Base-by-base conservation (phyloP, 2,329 filamentous ascomycete species). In the Epicoccum nigrum region DNA sequence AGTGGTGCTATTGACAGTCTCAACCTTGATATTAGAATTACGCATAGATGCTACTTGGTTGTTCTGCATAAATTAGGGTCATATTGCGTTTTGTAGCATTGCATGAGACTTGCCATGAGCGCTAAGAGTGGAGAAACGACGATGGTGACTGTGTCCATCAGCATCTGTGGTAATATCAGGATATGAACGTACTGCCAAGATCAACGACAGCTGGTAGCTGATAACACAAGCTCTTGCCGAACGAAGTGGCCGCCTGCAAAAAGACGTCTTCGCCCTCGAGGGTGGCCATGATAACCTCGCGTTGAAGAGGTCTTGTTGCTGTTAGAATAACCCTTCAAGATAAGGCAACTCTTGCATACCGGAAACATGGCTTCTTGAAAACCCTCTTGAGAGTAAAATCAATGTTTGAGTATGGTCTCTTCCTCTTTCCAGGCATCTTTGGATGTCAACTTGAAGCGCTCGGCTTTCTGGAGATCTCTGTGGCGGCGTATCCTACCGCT, bases 141-240 rank as follows among this genome's bases (percentile, higher is more conserved):
- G 52, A 97, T 87, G 0, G 92, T 96, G 59, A 96, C 88, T 91
- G 54, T 45, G 51, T 13, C 47, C 16, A 54, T 62, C 41, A 70
- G 66, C 43, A 31, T 23, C 9, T 23, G 34, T 20, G 2, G 6
- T 20, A 1, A 16, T 25, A 12, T 12, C 12, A 12, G n/a, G 2
- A 19, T 25, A 5, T 25, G 15, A 23, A 82, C 86, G 67, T 77
- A 92, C 89, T 91, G 59, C 93, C 93, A 71, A 87, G 85, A 65
- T 93, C 88, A 49, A 96, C 86, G 25, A 97, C 86, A 19, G 92
- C 92, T 7, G 92, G 92, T 1, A 97, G 81, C 71, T 97, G 92
- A 69, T 93, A 97, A 76, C 93, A 97, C 45, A 97, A 74, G 67
- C 90, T 95, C 74, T 97, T 97, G 33, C 92, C 93, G 71, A 97